Base-by-base conservation (phyloP, 2,329 filamentous ascomycete genomes). In the Phaeosphaeriaceae sp. region DNA sequence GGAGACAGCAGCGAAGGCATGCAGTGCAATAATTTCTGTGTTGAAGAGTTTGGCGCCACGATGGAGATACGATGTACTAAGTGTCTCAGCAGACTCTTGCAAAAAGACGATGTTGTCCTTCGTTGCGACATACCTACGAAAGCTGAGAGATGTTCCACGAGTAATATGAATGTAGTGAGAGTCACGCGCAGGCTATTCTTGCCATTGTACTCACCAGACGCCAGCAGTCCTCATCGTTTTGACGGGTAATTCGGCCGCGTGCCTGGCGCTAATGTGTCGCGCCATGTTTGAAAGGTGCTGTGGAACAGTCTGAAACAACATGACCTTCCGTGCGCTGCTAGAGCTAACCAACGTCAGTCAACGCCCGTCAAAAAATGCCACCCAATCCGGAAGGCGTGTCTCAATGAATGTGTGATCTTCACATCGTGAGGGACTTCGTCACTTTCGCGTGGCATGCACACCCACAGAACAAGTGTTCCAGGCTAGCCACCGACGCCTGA, bases 351-450 rank as follows among this genome's bases (percentile, higher is more conserved):
- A 48, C 21, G 21, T 21, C 40, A 20, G 52, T 19, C 11, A 21
- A n/a, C 21, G 33, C 17, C 22, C 52, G 27, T 27, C 22, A 36
- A 25, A 25, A 22, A 22, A 45, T 20, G 21, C 22, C 24, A 25
- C 24, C 20, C 19, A 15, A 44, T 11, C 9, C 25, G 50, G 50
- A 17, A 46, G 17, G 19, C 25, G 48, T 40, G 42, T 24, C 51
- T 53, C 51, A 20, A 22, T 9, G 40, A 22, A 40, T 54, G 63
- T 66, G 58, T 63, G 61, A 63, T 62, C 58, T 60, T 52, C 63
- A 58, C 60, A 62, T 63, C 61, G 54, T 55, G 50, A 56, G 49
- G 48, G 45, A 49, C 33, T 36, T 36, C 31, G 22, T 54, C 22
- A 45, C 41, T 47, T 31, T 46, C 25, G 19, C 22, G 49, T 47